A percentile compares a stretch with the other conserved stretches of the same genome.
phyloP scores from a whole-genome alignment of 1,139 yeast species.

The Arxiozyma telluris region DNA sequence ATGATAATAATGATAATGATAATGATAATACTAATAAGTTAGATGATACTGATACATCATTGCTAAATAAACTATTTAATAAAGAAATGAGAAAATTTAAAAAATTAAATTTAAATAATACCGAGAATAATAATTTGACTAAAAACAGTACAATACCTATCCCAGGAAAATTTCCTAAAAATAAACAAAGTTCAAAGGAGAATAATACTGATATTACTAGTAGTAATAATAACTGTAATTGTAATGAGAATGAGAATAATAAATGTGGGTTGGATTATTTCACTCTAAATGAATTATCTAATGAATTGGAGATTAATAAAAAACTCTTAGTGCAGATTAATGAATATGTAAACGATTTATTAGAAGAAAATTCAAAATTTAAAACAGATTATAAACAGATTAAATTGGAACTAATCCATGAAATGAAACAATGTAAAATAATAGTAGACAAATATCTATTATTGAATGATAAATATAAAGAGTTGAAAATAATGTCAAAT shows the following conservation, averaged over 20 bases:
- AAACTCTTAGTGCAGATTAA: slow-evolving; percentile 1
- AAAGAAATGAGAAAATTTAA: background rate
- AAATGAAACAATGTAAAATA: slow-evolving; percentile 28
- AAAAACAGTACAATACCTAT: background rate
- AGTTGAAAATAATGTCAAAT: slow-evolving; percentile 25
- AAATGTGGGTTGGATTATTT: background rate
- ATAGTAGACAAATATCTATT: slow-evolving; percentile 35
- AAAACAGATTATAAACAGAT: slow-evolving; percentile 32
- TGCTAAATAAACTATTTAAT: slow-evolving; percentile 6
- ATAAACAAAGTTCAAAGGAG: background rate
- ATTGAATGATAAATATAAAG: slow-evolving; percentile 37
- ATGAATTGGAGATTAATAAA: slow-evolving; percentile 7
- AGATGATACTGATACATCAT: slow-evolving; percentile 5
- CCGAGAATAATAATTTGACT: background rate
- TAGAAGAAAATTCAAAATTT: slow-evolving; percentile 21
- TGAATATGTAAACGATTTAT: slow-evolving; percentile 1
- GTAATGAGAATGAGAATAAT: background rate
- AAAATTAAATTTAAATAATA: background rate
- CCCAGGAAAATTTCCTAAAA: slow-evolving; percentile 16
- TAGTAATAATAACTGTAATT: background rate
- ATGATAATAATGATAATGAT: background rate
- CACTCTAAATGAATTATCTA: background rate
- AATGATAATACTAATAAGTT: background rate
- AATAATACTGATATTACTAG: too few species aligned
- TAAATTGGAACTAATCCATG: slow-evolving; percentile 29